Percentiles rank a stretch among this genome's conserved stretches.
phyloP scores from a whole-genome alignment of 768 basidiomycete species.

The Agaricus bisporus region DNA sequence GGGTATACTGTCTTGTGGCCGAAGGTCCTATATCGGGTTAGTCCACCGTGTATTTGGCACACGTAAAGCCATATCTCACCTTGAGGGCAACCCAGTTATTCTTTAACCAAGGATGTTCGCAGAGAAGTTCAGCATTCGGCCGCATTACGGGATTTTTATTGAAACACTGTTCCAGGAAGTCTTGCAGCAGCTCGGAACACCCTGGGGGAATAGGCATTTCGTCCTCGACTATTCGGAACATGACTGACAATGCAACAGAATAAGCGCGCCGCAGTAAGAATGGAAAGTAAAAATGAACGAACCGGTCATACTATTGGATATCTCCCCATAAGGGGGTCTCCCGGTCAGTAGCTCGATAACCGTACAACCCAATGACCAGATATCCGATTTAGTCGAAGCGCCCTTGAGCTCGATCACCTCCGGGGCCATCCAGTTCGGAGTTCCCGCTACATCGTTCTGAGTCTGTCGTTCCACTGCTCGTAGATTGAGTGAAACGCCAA shows the following conservation, averaged over 20 bases:
- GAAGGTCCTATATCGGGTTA: constrained; percentile 50
- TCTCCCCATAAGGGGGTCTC: constrained; percentile 85
- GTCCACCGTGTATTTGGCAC: background rate
- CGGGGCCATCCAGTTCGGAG: constrained; percentile 99
- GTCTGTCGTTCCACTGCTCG: constrained; percentile 83
- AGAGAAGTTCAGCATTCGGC: constrained; percentile 81
- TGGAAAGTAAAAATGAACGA: constrained; percentile 11
- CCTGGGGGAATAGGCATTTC: constrained; percentile 77
- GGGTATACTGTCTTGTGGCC: constrained; percentile 91
- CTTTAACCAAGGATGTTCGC: constrained; percentile 89
- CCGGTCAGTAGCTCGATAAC: constrained; percentile 93
- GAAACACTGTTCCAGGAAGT: constrained; percentile 88
- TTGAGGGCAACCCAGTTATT: constrained; percentile 73
- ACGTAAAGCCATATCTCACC: constrained; percentile 34
- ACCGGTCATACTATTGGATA: constrained; percentile 90
- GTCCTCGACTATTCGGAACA: constrained; percentile 98
- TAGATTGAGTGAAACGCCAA: constrained; percentile 94
- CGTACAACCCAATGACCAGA: constrained; percentile 95
- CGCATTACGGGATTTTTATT: constrained; percentile 78
- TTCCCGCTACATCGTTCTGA: constrained; percentile 78
- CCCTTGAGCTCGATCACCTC: constrained; percentile 96
- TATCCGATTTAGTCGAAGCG: constrained; percentile 88
- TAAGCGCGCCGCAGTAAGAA: constrained; percentile 4
- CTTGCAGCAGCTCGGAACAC: constrained; percentile 66
- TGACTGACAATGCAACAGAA: constrained; percentile 44